Evolutionary conservation across 2,329 filamentous ascomycete genomes (phyloP).

Genomic region (Fusarium verticillioides): DNA sequence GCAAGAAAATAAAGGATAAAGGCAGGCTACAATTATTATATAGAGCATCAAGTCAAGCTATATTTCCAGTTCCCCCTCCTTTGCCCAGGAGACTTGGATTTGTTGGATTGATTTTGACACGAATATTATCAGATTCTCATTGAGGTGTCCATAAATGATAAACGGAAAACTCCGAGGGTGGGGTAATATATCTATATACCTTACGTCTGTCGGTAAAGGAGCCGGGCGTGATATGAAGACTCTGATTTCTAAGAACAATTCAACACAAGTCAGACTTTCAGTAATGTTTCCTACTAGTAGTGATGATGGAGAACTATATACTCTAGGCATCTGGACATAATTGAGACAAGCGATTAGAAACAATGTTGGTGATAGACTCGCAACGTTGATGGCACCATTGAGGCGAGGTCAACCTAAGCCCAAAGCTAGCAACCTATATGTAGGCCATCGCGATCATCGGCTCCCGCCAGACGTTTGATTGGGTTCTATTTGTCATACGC

Average conservation of each 20-base stretch:
- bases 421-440: background rate
- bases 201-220: background rate
- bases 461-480: background rate
- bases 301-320: background rate
- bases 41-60: background rate
- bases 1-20: background rate
- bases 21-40: background rate
- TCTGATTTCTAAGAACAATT: background rate
- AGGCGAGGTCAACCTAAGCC: background rate
- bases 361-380: background rate
- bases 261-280: no score
- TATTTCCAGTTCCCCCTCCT: no score
- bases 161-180: background rate
- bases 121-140: background rate
- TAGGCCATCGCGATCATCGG: background rate
- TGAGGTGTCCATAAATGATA: background rate
- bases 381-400: background rate
- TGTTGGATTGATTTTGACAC: no score
- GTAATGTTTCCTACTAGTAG: no score
- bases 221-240: background rate
- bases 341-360: accelerated
- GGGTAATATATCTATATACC: background rate
- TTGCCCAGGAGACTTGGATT: background rate
- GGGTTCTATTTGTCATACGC: background rate
- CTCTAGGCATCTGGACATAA: accelerated